These are phyloP conservation scores for Flaveria ramosissima DNA, from an alignment of 129 eudicot species.

Conservation along the genomic window DNA sequence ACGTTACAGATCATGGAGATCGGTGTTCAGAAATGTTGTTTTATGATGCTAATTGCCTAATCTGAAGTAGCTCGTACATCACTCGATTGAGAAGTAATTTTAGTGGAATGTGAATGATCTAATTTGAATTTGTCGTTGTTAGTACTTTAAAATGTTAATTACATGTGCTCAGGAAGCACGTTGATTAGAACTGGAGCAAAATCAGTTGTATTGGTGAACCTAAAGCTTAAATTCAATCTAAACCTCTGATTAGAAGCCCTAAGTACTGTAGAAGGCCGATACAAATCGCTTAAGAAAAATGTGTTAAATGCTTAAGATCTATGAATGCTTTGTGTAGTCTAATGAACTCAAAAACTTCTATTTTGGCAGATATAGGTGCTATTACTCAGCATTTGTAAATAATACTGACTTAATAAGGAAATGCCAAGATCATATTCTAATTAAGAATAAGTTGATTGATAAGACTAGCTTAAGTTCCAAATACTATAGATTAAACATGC, in stretches of 20 bases:
- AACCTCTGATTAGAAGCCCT: not conserved
- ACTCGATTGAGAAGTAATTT: conserved; percentile 11
- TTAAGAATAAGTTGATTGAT: conserved; percentile 18
- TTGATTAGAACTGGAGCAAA: conserved; percentile 13
- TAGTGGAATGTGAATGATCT: not conserved
- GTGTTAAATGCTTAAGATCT: not conserved
- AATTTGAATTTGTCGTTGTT: not conserved
- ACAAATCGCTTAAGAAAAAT: not conserved
- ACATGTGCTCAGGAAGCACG: not conserved
- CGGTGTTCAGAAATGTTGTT: conserved; percentile 25
- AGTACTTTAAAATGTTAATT: not conserved
- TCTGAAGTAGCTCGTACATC: conserved; percentile 17
- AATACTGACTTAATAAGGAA: not conserved
- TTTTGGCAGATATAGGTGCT: conserved; percentile 3
- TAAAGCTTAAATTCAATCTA: not conserved
- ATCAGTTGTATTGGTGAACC: not conserved
- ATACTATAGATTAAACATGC: not conserved
- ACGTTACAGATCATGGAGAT: conserved; percentile 25
- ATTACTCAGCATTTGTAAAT: not conserved
- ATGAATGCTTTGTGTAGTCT: conserved; percentile 21
- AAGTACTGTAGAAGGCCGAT: not conserved
- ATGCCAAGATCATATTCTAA: not conserved
- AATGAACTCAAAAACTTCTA: not conserved
- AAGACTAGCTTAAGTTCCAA: conserved; percentile 16
- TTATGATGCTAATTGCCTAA: not conserved